Evolutionary conservation across 2,329 filamentous ascomycete species (phyloP), one percentile per base, ranked within the genome.

Genomic region (Chalaropsis thielavioides): DNA sequence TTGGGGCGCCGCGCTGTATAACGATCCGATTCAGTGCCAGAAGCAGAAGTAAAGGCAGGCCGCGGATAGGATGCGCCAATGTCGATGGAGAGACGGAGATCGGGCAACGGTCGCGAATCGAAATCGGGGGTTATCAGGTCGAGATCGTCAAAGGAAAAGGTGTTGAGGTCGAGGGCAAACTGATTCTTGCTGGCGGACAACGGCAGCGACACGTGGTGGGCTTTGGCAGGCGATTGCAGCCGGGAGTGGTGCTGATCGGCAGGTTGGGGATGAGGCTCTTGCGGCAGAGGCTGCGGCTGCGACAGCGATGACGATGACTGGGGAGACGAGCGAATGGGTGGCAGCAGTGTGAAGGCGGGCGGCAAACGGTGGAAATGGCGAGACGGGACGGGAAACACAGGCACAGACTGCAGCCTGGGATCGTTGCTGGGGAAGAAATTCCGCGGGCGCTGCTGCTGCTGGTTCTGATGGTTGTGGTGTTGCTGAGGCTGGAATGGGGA

Each of bases 131-230:
- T 49, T 0, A 60, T 31, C 13, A 67, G 22, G 56, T 56, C 40
- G 13, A 67, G 56, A 41, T 67, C 62, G 49, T 67, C 65, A 13
- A 67, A 41, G 6, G 65, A 64, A 38, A 67, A 67, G 17, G 40
- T 63, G 13, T 43, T 38, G 58, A 67, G 62, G 24, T 67, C 65
- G 17, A 67, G 44, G 19, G 49, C 24, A 13, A 67, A 67, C 10
- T 59, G 61, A 38, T 64, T 67, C 59, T 62, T 64, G 59, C 62
- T 67, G 6, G 58, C 58, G 4, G 65, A 67, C n/a, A 46, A 40
- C 59, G 65, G 62, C 49, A 67, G 40, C 58, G 65, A 67, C 19
- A 64, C 49, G 65, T 67, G 65, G 24, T 67, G 65, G 27, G 62
- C 62, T 22, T 62, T 62, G n/a, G 41, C 41, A 24, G 41, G 60